Percentiles rank a stretch among this genome's conserved stretches.
phyloP scores from a whole-genome alignment of 2,329 filamentous ascomycete genomes.

The Colletotrichum sidae region DNA sequence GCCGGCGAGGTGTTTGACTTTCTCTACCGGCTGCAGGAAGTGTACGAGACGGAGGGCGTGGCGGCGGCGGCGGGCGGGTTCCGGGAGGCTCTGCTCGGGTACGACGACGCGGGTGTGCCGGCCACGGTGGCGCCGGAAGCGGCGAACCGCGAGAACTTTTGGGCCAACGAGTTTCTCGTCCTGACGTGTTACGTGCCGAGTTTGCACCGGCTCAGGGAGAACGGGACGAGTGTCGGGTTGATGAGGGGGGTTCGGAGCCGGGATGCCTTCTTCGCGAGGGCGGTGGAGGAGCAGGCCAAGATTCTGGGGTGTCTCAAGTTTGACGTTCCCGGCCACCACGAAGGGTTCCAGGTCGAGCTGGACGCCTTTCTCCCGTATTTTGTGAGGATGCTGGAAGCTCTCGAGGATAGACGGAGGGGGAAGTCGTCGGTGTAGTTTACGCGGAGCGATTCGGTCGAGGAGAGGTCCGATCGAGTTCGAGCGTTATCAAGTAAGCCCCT shows the following conservation, averaged over 20 bases:
- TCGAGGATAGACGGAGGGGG: constrained; percentile 30
- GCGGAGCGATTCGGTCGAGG: not conserved
- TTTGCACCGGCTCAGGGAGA: constrained; percentile 41
- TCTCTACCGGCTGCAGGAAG: constrained; percentile 38
- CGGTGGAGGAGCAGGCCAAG: constrained; percentile 44
- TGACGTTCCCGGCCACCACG: constrained; percentile 46
- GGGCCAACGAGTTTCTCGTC: constrained; percentile 44
- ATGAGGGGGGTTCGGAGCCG: constrained; percentile 42
- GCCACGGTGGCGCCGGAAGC: constrained; percentile 36
- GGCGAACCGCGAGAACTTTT: constrained; percentile 43
- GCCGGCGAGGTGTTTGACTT: constrained; percentile 41
- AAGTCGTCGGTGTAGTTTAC: not conserved
- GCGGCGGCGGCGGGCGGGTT: constrained; percentile 39
- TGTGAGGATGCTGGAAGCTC: constrained; percentile 42
- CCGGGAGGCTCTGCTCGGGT: constrained; percentile 40
- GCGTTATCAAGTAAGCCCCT: no score
- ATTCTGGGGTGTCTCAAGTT: constrained; percentile 42
- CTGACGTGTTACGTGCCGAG: constrained; percentile 41
- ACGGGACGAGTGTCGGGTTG: constrained; percentile 43
- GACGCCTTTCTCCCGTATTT: constrained; percentile 44
- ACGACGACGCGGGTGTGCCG: constrained; percentile 43
- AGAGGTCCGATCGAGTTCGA: not conserved
- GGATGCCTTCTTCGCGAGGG: constrained; percentile 45
- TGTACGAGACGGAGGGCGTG: constrained; percentile 40
- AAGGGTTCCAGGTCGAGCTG: constrained; percentile 46